Evolutionary conservation across 768 basidiomycete species (phyloP), one percentile per base, ranked within the genome.

Genomic region (Serendipita sp.): DNA sequence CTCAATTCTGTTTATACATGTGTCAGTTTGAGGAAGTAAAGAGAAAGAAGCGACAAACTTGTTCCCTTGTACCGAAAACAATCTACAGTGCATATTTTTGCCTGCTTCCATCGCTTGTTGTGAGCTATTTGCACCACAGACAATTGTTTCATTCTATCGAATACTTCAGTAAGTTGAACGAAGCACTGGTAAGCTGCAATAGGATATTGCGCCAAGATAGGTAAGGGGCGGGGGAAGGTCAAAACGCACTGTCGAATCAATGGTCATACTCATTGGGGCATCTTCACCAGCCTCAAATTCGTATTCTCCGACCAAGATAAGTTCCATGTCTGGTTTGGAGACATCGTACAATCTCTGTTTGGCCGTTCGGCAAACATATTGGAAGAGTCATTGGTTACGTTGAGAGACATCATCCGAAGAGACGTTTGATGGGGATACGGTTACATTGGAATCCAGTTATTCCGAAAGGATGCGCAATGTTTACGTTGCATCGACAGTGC

Each of bases 261-360:
- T 80, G 16, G 86, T 85, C 79, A 97, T 86, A 72, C 92, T 95
- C 91, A 93, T 97, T n/a, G 96, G 94, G 3, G 88, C 89, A 74
- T 98, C 96, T 72, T 94, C 94, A 41, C 84, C 87, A 35, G 74
- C 80, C 64, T 82, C 86, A 11, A 99, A 79, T 70, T 90, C 83
- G 56, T 85, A 77, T 72, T 96, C 92, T 68, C 81, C 74, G 30
- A 85, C 71, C 1, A 83, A 74, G 37, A 81, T 75, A 10, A 92
- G 72, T n/a, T 76, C 74, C 66, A 81, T 78, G 46, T 81, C 77
- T 15, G 79, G 72, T 24, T 58, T 30, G 15, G 76, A 76, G 64
- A 91, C 77, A 54, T 79, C 76, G 72, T 89, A 92, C 28, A 92
- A 74, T 69, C 84, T 80, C 91, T 92, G 69, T 16, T 60, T 3